Base-by-base conservation (phyloP, 352 stramenopile species). In the Phytophthora capsici region DNA sequence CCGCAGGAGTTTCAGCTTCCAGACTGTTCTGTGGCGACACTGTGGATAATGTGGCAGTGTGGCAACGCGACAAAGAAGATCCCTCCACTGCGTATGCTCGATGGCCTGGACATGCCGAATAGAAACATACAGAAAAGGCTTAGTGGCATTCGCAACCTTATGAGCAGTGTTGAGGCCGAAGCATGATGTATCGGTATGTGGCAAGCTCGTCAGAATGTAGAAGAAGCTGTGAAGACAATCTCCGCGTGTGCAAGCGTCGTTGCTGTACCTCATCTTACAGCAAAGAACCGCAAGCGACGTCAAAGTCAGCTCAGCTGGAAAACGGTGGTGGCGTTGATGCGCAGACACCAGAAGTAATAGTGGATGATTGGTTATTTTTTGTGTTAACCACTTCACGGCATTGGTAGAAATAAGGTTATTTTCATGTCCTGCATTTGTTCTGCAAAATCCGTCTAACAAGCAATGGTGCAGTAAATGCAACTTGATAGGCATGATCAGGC, bases 91-190 rank as follows among this genome's bases (percentile, higher is more conserved):
- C 44, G 19, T 1, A 32, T 54, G 2, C 28, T 66, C 10, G 57
- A 66, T 19, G 57, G 20, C 10, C 47, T 28, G 23, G 57, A 66
- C 38, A 59, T 66, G 47, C 28, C 57, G 7, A 52, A 34, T 8
- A 25, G 30, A 13, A 59, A 59, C 14, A 13, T 41, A 8, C 57
- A 66, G 6, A 59, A 66, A 48, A 19, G 28, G 20, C 38, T 66
- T 7, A 59, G 48, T 51, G 38, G 49, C 4, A 14, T 37, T 14
- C 57, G 40, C 6, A 54, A 53, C 43, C 57, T 66, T 1, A 66
- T 66, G 57, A 1, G 3, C 2, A 59, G 45, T 5, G 9, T 59
- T 36, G 57, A 66, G 37, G 32, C 25, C 0, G 20, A 20, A 51
- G 57, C 57, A 22, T 47, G 45, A 30, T 22, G 54, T 62, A 54